These are phyloP conservation scores for Suillus tomentosus DNA, from an alignment of 768 basidiomycete species.

Conservation along the genomic window DNA sequence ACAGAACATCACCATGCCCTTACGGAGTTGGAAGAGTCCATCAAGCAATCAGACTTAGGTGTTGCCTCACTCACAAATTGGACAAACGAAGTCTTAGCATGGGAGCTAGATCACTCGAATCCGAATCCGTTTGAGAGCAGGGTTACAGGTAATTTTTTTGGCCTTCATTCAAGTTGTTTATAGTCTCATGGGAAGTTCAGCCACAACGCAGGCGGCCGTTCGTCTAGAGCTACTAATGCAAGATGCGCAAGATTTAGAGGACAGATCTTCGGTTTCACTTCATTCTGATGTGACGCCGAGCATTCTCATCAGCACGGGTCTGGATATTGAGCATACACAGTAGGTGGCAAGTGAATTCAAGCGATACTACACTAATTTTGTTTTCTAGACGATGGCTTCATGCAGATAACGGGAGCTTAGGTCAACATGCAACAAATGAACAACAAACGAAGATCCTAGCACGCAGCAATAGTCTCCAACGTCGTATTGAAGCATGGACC, in stretches of 20 bases:
- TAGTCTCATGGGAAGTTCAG: constrained; percentile 10
- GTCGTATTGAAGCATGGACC: constrained; percentile 7
- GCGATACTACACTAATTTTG: not conserved
- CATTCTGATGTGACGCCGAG: constrained; percentile 21
- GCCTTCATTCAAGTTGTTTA: constrained; percentile 10
- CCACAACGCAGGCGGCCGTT: constrained; percentile 17
- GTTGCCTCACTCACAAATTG: constrained; percentile 18
- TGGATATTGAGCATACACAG: constrained; percentile 39
- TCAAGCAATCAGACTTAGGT: not conserved
- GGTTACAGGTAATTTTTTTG: constrained; percentile 10
- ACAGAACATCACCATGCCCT: not conserved
- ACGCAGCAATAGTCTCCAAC: constrained; percentile 2
- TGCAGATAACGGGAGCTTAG: not conserved
- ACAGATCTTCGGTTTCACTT: not conserved
- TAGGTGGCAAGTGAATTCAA: constrained; percentile 20
- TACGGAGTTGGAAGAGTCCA: not conserved
- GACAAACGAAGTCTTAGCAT: constrained; percentile 20
- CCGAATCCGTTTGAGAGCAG: constrained; percentile 25
- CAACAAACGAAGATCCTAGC: not conserved
- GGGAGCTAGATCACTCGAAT: constrained; percentile 24
- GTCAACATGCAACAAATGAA: constrained; percentile 4
- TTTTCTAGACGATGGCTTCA: not conserved
- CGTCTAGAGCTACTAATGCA: constrained; percentile 26
- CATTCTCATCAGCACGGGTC: constrained; percentile 29
- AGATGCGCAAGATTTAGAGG: constrained; percentile 19